phyloP scores from a whole-genome alignment of 768 basidiomycete species.

The Suillus paluster region DNA sequence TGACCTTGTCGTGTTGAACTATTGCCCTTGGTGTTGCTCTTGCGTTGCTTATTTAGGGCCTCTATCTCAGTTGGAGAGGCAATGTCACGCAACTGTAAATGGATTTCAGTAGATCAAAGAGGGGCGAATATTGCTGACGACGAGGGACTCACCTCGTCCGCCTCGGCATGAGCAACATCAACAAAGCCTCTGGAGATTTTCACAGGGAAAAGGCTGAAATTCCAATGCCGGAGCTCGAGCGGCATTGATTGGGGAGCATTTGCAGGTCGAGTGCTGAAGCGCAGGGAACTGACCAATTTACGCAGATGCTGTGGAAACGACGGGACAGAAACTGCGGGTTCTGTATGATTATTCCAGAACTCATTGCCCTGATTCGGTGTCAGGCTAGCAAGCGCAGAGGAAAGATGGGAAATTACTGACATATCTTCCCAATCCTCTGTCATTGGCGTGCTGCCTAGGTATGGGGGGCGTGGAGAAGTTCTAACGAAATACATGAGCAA shows the following conservation, averaged over 20 bases:
- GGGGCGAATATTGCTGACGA: too few relatives aligned
- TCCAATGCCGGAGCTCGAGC: neutral
- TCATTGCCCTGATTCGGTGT: neutral
- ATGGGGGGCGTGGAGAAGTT: neutral
- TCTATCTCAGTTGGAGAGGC: too few relatives aligned
- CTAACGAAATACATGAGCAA: neutral
- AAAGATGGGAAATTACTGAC: neutral
- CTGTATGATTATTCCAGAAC: neutral
- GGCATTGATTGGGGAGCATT: neutral
- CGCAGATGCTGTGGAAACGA: neutral
- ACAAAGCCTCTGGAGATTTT: too few relatives aligned
- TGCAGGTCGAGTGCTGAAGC: neutral
- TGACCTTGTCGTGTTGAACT: neutral
- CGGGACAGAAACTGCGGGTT: neutral
- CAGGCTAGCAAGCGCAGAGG: neutral
- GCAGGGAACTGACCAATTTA: neutral
- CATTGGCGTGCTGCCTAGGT: neutral
- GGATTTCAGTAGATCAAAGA: too few relatives aligned
- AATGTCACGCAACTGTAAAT: too few relatives aligned
- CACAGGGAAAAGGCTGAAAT: neutral
- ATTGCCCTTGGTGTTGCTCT: neutral
- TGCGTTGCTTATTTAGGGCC: neutral
- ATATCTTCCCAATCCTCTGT: neutral
- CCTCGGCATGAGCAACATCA: too few relatives aligned
- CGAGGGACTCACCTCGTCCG: too few relatives aligned